Conservation (phyloP, 163 green algal genomes). For the Volvox carteri region DNA sequence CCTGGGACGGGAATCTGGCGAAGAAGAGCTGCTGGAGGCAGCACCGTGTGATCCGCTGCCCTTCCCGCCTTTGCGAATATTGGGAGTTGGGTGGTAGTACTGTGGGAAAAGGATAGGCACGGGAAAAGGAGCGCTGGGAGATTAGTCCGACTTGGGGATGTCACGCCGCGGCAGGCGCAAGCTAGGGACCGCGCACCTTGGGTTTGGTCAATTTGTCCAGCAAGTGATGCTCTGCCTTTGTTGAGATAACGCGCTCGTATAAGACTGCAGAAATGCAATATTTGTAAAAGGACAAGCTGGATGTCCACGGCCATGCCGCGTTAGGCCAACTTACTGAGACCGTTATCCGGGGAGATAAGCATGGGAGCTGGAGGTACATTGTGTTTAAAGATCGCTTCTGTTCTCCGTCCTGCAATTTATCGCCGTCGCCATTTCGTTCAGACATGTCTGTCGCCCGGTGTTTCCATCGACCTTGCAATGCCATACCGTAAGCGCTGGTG, state of each 20-base stretch:
- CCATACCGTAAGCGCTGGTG: slow-evolving; percentile 42
- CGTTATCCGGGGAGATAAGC: slow-evolving; percentile 43
- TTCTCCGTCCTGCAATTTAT: neutral
- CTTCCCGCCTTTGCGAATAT: slow-evolving; percentile 8
- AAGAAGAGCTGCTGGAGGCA: neutral
- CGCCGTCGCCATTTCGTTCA: neutral
- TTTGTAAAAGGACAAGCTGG: neutral
- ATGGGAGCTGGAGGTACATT: slow-evolving; percentile 48
- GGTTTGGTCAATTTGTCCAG: slow-evolving; percentile 49
- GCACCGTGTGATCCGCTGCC: neutral
- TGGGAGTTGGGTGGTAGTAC: slow-evolving; percentile 41
- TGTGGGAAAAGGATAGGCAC: neutral
- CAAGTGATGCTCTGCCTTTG: slow-evolving; percentile 31
- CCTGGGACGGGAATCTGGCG: neutral
- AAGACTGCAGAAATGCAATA: neutral
- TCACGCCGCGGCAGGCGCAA: too few species aligned
- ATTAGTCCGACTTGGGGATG: neutral
- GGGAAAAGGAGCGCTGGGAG: neutral
- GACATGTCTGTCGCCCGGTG: neutral
- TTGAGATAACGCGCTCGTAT: slow-evolving; percentile 50
- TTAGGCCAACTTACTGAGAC: neutral
- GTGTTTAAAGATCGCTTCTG: slow-evolving; percentile 37
- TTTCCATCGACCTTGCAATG: neutral
- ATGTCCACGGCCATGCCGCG: neutral
- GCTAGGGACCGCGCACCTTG: neutral